Evolutionary conservation across 2,329 filamentous ascomycete species (phyloP).

Genomic region (Bertia moriformis): DNA sequence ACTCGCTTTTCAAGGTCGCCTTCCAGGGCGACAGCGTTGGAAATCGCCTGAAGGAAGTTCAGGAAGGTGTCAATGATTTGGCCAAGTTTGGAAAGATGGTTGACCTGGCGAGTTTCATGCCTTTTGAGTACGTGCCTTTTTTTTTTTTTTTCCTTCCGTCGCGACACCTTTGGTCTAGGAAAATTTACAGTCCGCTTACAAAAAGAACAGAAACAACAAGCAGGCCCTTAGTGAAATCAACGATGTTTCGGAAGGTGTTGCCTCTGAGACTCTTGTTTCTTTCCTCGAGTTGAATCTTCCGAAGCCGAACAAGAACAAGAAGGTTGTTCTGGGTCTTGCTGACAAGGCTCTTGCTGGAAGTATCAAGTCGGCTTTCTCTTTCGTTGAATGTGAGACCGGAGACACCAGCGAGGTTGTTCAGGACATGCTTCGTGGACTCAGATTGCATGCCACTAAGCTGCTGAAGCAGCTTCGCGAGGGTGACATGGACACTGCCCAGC

Average conservation of each 20-base stretch:
- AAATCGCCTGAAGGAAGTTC: slow-evolving; percentile 83
- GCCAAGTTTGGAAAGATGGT: slow-evolving; percentile 95
- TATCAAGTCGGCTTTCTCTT: slow-evolving; percentile 76
- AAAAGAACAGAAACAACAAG: slow-evolving; percentile 50
- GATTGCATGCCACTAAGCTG: slow-evolving; percentile 76
- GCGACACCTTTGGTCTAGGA: background rate
- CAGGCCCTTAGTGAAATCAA: slow-evolving; percentile 92
- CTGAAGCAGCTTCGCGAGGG: slow-evolving; percentile 82
- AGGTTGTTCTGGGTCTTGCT: slow-evolving; percentile 71
- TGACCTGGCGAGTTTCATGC: slow-evolving; percentile 79
- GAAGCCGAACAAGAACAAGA: slow-evolving; percentile 77
- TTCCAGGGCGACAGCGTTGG: slow-evolving; percentile 85
- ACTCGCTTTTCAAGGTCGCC: slow-evolving; percentile 86
- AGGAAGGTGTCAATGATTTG: slow-evolving; percentile 72
- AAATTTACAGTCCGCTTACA: no score
- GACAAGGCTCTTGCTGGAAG: slow-evolving; percentile 86
- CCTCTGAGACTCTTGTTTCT: slow-evolving; percentile 78
- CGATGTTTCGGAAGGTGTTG: slow-evolving; percentile 83
- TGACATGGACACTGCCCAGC: slow-evolving; percentile 79
- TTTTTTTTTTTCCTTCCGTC: background rate
- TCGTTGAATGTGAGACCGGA: slow-evolving; percentile 80
- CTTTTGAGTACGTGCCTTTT: slow-evolving; percentile 62
- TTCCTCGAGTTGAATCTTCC: slow-evolving; percentile 90
- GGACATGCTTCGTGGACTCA: slow-evolving; percentile 79
- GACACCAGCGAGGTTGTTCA: slow-evolving; percentile 85